Evolutionary conservation across 2,329 filamentous ascomycete species (phyloP).

Genomic region (Aspergillus sp.): DNA sequence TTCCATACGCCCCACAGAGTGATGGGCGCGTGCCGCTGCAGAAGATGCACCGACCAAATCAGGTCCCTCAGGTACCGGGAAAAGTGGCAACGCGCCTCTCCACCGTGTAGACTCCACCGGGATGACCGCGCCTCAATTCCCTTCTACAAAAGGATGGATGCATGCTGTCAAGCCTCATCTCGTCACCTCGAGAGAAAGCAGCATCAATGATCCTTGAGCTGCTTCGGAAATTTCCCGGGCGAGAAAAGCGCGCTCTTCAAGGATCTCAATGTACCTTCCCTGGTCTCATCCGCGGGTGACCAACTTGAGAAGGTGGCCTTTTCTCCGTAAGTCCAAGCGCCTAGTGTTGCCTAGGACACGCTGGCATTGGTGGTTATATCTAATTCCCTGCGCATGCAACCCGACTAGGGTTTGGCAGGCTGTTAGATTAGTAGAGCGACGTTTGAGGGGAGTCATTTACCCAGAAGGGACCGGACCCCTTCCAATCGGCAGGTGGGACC

Average conservation of each 20-base stretch:
- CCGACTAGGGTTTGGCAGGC: not conserved
- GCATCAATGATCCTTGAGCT: not conserved
- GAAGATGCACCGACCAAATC: not conserved
- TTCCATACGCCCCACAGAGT: not conserved
- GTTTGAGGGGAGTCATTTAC: not conserved
- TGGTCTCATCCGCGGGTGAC: slow-evolving; percentile 8
- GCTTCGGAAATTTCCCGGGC: not conserved
- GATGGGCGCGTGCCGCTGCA: not conserved
- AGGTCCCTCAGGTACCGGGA: not conserved
- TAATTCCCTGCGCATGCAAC: not conserved
- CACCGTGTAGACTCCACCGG: not conserved
- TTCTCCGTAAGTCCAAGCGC: not conserved
- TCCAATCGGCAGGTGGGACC: slow-evolving; percentile 1
- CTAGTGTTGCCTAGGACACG: not conserved
- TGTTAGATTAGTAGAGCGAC: not conserved
- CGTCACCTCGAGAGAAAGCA: not conserved
- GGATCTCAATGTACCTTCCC: not conserved
- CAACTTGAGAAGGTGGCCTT: slow-evolving; percentile 6
- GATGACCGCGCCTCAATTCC: not conserved
- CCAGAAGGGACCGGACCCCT: not conserved
- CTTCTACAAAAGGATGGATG: not conserved
- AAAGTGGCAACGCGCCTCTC: not conserved
- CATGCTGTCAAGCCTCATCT: not conserved
- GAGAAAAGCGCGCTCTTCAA: slow-evolving; percentile 2
- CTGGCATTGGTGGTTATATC: not conserved